Base-by-base conservation (phyloP, 805 yeast genomes). In the Yamadazyma philogaea region DNA sequence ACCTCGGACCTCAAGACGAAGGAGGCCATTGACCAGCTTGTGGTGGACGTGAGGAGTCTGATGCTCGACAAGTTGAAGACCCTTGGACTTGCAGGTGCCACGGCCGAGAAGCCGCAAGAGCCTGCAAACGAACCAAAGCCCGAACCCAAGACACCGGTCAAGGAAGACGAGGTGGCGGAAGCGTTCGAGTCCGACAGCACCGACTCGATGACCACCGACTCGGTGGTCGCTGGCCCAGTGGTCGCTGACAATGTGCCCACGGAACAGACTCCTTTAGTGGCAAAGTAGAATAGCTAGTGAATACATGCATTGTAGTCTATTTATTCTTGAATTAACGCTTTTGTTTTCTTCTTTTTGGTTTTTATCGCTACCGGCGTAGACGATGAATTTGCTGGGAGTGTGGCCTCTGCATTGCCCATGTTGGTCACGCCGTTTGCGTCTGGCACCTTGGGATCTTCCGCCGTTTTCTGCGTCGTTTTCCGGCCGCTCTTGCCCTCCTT, bases 11-110 rank as follows among this genome's bases (percentile, higher is more conserved):
- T 87, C 54, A 55, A 60, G 40, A 77, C 83, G 15, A 75, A 81
- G 40, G 90, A 82, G 12, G 88, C 88, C 47, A 84, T 93, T 34
- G 70, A 77, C 40, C 73, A 61, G 3, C 75, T 91, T 42, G 65
- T 81, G 31, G 74, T 71, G 15, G 61, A 71, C n/a, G 74, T 82
- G 7, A 72, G 85, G 53, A 71, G 70, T 0, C 57, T 60, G 22
- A 90, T 91, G 96, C 51, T 62, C 27, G 50, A 54, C 10, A 65
- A 58, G 10, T 57, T 74, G 17, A 47, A 63, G 38, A 60, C 59
- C 34, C 45, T 77, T 24, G 83, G 82, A 14, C 72, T 62, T 60
- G 17, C 43, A 14, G 18, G 14, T 6, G 12, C 24, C 6, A 34
- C 27, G 27, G 11, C 37, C 17, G 32, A 39, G 12, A 19, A 38